A percentile compares a stretch with the other conserved stretches of the same genome.
Evolutionary conservation across 129 eudicot species (phyloP).

Genomic region (Pulicaria dysenterica): DNA sequence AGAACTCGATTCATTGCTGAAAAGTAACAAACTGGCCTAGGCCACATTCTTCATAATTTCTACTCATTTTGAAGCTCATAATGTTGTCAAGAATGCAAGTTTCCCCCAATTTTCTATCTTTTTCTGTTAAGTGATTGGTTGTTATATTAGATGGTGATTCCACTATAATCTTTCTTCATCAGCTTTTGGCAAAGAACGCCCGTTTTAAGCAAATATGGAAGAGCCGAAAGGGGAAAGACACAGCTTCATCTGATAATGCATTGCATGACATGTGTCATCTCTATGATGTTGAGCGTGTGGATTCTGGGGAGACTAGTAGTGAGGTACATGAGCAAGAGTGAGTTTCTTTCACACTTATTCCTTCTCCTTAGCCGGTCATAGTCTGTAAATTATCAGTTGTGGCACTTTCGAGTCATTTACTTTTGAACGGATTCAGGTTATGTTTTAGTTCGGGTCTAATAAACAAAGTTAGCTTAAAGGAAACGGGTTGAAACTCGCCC

Average conservation of each 20-base stretch:
- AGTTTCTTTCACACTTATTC: slow-evolving; percentile 22
- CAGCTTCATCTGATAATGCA: slow-evolving; percentile 48
- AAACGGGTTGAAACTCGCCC: not conserved
- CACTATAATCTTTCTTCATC: slow-evolving; percentile 4
- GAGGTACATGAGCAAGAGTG: slow-evolving; percentile 56
- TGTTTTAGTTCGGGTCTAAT: not conserved
- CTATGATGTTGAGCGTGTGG: slow-evolving; percentile 89
- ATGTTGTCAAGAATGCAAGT: not conserved
- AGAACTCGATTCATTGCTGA: too few relatives aligned
- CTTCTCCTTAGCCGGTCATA: not conserved
- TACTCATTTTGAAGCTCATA: not conserved
- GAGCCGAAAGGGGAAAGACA: slow-evolving; percentile 62
- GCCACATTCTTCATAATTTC: slow-evolving; percentile 3
- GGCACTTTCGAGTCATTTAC: too few relatives aligned
- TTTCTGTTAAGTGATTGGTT: slow-evolving; percentile 1
- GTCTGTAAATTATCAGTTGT: too few relatives aligned
- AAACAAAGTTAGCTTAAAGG: not conserved
- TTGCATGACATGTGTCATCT: slow-evolving; percentile 68
- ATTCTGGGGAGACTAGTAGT: slow-evolving; percentile 51
- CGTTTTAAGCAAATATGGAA: slow-evolving; percentile 97
- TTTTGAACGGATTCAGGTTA: too few relatives aligned
- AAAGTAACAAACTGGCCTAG: not conserved
- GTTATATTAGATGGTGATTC: slow-evolving; percentile 11
- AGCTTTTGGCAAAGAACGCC: slow-evolving; percentile 71
- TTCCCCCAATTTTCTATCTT: not conserved